Conservation (phyloP, 208 protist genomes). For the Leishmania aethiopica region DNA sequence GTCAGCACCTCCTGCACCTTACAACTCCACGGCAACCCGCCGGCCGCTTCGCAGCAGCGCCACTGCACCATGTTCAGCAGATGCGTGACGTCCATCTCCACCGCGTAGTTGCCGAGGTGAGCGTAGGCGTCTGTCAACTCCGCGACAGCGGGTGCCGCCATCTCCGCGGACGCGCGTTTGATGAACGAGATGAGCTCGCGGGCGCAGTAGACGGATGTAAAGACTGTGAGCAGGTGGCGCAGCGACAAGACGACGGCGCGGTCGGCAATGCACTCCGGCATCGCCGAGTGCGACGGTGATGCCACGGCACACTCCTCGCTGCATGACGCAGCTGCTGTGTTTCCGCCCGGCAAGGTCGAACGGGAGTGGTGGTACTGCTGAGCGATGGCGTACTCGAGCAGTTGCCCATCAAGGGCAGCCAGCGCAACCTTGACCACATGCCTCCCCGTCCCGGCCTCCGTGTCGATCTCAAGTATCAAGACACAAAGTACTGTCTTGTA, state of each 20-base stretch:
- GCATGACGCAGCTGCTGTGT: not conserved
- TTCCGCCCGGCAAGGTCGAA: not conserved
- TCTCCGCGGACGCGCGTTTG: constrained; percentile 9
- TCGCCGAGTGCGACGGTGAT: constrained; percentile 1
- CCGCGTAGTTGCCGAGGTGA: constrained; percentile 50
- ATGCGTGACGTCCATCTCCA: constrained; percentile 72
- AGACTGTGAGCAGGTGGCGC: constrained; percentile 53
- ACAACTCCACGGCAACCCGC: not conserved
- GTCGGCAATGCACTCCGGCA: constrained; percentile 47
- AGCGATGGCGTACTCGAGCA: constrained; percentile 67
- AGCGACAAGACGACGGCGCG: constrained; percentile 48
- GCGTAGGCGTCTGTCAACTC: constrained; percentile 26
- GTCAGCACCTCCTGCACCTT: constrained; percentile 23
- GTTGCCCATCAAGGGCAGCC: constrained; percentile 45
- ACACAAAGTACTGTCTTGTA: constrained; percentile 48
- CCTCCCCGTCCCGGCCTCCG: constrained; percentile 21
- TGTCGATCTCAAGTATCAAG: constrained; percentile 46
- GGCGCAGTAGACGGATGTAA: constrained; percentile 54
- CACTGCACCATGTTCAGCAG: constrained; percentile 54
- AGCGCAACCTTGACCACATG: constrained; percentile 44
- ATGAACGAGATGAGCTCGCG: constrained; percentile 37
- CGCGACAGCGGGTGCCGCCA: constrained; percentile 5
- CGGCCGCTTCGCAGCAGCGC: constrained; percentile 23
- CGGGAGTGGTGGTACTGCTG: constrained; percentile 34
- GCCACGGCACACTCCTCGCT: not conserved